phyloP scores from a whole-genome alignment of 2,329 filamentous ascomycete species.

The Purpureocillium takamizusanense region DNA sequence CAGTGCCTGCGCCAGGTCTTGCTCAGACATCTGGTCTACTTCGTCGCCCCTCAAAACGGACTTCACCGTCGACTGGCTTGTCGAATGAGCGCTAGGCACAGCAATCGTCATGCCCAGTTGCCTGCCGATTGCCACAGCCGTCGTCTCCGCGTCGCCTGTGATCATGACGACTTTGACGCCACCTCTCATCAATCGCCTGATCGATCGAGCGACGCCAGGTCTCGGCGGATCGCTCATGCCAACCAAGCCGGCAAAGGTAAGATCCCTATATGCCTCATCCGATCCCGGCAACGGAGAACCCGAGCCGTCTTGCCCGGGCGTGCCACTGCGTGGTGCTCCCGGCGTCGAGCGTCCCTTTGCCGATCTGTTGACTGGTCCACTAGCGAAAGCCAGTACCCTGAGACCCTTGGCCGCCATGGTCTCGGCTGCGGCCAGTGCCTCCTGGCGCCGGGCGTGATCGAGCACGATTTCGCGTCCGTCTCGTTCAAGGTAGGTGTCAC shows the following conservation, averaged over 20 bases:
- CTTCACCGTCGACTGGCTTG: slow-evolving; percentile 50
- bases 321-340: slow-evolving; percentile 38
- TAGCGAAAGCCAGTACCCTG: slow-evolving; percentile 87
- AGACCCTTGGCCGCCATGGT: slow-evolving; percentile 83
- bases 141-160: slow-evolving; percentile 91
- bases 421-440: slow-evolving; percentile 72
- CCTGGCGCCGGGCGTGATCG: slow-evolving; percentile 64
- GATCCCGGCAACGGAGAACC: slow-evolving; percentile 32
- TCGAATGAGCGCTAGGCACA: slow-evolving; percentile 38
- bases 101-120: slow-evolving; percentile 89
- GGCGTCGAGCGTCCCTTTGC: slow-evolving; percentile 29
- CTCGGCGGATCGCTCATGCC: slow-evolving; percentile 97
- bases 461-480: slow-evolving; percentile 82
- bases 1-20: slow-evolving; percentile 77
- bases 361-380: slow-evolving; percentile 55
- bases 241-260: slow-evolving; percentile 85
- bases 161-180: slow-evolving; percentile 99
- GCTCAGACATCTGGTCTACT: slow-evolving; percentile 83
- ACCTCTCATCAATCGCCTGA: slow-evolving; percentile 81
- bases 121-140: slow-evolving; percentile 84
- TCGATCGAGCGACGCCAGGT: slow-evolving; percentile 81
- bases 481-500: slow-evolving; percentile 80
- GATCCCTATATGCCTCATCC: slow-evolving; percentile 70
- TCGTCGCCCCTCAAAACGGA: slow-evolving; percentile 82
- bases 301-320: slow-evolving; percentile 33